Evolutionary conservation across 2,329 filamentous ascomycete genomes (phyloP), one percentile per base, ranked within the genome.

Genomic region (Neodidymelliopsis sp.): DNA sequence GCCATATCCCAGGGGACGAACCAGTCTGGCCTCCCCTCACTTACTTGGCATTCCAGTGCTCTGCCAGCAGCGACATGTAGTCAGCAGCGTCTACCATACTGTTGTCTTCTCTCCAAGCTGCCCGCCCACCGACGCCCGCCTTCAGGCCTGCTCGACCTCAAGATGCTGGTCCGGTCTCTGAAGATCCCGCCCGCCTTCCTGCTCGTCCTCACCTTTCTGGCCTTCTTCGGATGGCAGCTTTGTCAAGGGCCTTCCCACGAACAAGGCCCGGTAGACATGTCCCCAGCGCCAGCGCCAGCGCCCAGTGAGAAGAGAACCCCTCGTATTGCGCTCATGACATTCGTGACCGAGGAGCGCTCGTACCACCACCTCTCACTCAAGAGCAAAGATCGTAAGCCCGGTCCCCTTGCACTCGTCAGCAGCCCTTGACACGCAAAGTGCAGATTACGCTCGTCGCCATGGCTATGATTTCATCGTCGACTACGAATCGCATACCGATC

Each of bases 381-480:
- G 54, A 73, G 67, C 46, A 72, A 74, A 55, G 66, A 69, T 33
- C 66, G 71, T 73, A 56, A 59, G 68, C 48, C 11, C 8, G 16
- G 12, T 4, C 22, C 7, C 29, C 19, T 18, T 18, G 20, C 33
- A 11, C 23, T 7, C 7, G 10, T 23, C 20, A 13, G 19, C 30
- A 35, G 18, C 59, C 48, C 49, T 31, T 49, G 15, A 5, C 5
- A 9, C 27, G 16, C 2, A 6, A 25, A 36, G 31, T 4, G 7
- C 16, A 74, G 72, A 71, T 45, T 75, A 75, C 37, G 69, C 68
- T 0, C 67, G 66, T 29, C 72, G 70, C 40, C 73, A 76, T 49
- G 67, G 68, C 53, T 73, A 74, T 50, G 72, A 73, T 49, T 58
- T 76, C 45, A 57, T 74, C 45, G 62, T 73, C 49, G 74, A 75